Evolutionary conservation across 148 eudicot species (phyloP).

Genomic region (Vaccinium vitisidaea): DNA sequence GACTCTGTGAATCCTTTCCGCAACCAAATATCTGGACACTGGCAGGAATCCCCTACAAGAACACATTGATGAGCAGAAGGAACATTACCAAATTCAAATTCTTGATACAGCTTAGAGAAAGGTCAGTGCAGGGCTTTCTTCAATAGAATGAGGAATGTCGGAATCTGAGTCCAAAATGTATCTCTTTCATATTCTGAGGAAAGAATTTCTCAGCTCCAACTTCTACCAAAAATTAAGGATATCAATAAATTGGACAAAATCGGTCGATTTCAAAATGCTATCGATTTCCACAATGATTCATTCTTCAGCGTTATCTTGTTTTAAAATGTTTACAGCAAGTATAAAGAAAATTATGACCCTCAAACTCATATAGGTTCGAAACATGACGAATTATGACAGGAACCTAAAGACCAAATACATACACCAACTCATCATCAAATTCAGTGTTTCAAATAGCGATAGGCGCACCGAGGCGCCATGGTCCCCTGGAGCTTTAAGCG

Average conservation of each 20-base stretch:
- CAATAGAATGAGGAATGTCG: not conserved
- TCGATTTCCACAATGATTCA: not conserved
- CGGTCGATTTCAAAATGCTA: not conserved
- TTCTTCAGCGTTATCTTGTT: not conserved
- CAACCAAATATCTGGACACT: constrained; percentile 85
- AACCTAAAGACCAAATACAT: not conserved
- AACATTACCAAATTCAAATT: constrained; percentile 3
- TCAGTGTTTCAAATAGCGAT: too few species aligned
- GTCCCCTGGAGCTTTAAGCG: too few species aligned
- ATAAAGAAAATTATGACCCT: not conserved
- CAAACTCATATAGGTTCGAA: not conserved
- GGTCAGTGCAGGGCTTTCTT: not conserved
- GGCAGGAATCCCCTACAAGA: constrained; percentile 86
- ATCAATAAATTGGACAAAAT: not conserved
- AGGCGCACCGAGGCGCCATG: too few species aligned
- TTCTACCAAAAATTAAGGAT: not conserved
- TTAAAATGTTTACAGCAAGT: not conserved
- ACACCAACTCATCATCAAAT: not conserved
- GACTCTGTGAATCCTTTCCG: constrained; percentile 56
- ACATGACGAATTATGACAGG: not conserved
- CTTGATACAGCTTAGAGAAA: not conserved
- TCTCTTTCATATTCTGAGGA: not conserved
- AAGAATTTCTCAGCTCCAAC: not conserved
- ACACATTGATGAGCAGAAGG: constrained; percentile 6
- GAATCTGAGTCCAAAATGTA: not conserved